Evolutionary conservation across 2,329 filamentous ascomycete genomes (phyloP), one percentile per base, ranked within the genome.

Genomic region (Scedosporium minutisporum): DNA sequence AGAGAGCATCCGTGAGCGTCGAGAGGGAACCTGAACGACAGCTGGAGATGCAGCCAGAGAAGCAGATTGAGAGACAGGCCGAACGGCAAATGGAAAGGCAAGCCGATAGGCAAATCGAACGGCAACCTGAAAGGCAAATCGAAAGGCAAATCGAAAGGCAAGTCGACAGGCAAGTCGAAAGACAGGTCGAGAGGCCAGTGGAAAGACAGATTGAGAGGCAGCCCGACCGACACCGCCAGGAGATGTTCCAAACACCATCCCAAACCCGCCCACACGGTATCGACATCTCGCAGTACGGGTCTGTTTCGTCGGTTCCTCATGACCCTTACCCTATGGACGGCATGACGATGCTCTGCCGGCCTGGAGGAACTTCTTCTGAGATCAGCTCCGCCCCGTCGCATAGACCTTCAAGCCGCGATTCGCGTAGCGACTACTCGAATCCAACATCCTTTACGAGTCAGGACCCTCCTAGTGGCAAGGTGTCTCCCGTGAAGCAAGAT

Each of bases 261-360:
- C 51, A 57, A 53, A 63, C 53, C 41, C 62, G 58, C 29, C 46
- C 48, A 9, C 60, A 61, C 18, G 60, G 48, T 12, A 46, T 61
- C 18, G 83, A 86, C 64, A 67, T 73, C 46, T 78, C 77, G 63
- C 87, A 92, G 66, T 72, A 76, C 58, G 82, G 82, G 3, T 81
- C 87, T 25, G 84, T 90, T 64, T 80, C 86, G 3, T 76, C 85
- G 14, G 84, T 96, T 2, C 92, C 93, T 14, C 92, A 97, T 69
- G 96, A 97, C 68, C 91, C 95, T 9, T 97, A 97, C 72, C 93
- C 93, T 0, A 85, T 89, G 73, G 93, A 97, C 71, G 93, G 93
- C 4, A 97, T 97, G 92, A 97, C 93, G 0, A 96, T 97, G 85
- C 88, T 97, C 65, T 97, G 93, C 75, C 87, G 92, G 64, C 87